phyloP scores from a whole-genome alignment of 192 early-diverging fungal species.

The Helicostylum pulchrum region DNA sequence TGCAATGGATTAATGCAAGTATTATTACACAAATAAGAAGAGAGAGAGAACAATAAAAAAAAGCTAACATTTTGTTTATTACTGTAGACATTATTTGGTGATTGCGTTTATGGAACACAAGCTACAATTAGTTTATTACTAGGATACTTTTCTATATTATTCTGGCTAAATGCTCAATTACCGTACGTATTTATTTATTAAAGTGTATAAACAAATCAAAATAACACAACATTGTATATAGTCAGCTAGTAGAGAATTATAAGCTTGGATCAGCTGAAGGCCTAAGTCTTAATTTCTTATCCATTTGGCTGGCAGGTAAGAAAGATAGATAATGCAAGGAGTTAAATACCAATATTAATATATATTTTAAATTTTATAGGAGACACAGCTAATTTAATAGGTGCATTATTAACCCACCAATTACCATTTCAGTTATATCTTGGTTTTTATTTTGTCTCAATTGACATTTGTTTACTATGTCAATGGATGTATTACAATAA shows the following conservation, averaged over 20 bases:
- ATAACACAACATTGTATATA: constrained; percentile 19
- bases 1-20: constrained; percentile 29
- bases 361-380: constrained; percentile 38
- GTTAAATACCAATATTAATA: not conserved
- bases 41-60: no score
- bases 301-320: constrained; percentile 65
- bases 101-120: constrained; percentile 43
- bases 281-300: constrained; percentile 55
- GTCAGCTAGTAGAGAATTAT: constrained; percentile 54
- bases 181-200: constrained; percentile 47
- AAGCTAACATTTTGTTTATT: not conserved
- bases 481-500: constrained; percentile 33
- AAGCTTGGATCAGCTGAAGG: constrained; percentile 41
- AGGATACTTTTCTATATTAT: constrained; percentile 62
- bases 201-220: not conserved
- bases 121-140: constrained; percentile 40
- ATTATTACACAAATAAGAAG: not conserved
- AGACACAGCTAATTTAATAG: constrained; percentile 68
- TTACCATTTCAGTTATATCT: constrained; percentile 63
- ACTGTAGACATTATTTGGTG: constrained; percentile 44
- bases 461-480: constrained; percentile 24
- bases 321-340: constrained; percentile 2
- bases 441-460: constrained; percentile 20
- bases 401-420: constrained; percentile 67
- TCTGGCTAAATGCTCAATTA: constrained; percentile 71